phyloP scores from a whole-genome alignment of 352 stramenopile genomes.

The Phytophthora constricta region DNA sequence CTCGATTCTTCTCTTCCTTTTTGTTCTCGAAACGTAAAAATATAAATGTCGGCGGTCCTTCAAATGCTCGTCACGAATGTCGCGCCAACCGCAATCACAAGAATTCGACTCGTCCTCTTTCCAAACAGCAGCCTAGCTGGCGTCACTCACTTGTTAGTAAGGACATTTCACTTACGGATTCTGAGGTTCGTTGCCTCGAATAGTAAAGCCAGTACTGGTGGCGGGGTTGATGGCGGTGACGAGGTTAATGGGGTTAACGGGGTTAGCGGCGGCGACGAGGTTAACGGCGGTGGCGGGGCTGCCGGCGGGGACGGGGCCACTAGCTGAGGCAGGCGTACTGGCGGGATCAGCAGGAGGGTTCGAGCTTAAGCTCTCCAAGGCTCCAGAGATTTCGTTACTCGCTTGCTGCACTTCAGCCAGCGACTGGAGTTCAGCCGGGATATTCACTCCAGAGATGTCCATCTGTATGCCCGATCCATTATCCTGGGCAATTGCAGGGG shows the following conservation, averaged over 20 bases:
- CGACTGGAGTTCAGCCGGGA: conserved; percentile 7
- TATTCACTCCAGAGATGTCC: conserved; percentile 1
- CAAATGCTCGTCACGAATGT: too few species aligned
- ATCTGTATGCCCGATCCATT: conserved; percentile 22
- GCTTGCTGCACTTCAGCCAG: conserved; percentile 27
- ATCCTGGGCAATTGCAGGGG: conserved; percentile 25
- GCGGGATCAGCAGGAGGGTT: conserved; percentile 2
- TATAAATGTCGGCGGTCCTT: too few species aligned
- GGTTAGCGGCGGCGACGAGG: too few species aligned
- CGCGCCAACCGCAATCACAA: too few species aligned
- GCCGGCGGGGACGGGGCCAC: too few species aligned
- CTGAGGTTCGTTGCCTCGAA: conserved; percentile 30
- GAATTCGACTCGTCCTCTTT: too few species aligned
- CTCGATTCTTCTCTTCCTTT: neutral
- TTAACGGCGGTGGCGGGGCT: too few species aligned
- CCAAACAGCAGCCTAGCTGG: too few species aligned
- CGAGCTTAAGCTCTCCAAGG: conserved; percentile 32
- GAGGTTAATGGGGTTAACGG: too few species aligned
- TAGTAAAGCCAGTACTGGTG: too few species aligned
- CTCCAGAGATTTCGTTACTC: conserved; percentile 33
- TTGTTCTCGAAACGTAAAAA: conserved; percentile 18
- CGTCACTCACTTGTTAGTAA: neutral
- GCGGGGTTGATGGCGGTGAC: too few species aligned
- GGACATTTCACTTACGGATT: conserved; percentile 19
- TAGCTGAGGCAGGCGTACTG: conserved; percentile 26